These are phyloP conservation scores for Ophiostoma sp. DNA, from an alignment of 2,329 filamentous ascomycete species.

Conservation along the genomic window DNA sequence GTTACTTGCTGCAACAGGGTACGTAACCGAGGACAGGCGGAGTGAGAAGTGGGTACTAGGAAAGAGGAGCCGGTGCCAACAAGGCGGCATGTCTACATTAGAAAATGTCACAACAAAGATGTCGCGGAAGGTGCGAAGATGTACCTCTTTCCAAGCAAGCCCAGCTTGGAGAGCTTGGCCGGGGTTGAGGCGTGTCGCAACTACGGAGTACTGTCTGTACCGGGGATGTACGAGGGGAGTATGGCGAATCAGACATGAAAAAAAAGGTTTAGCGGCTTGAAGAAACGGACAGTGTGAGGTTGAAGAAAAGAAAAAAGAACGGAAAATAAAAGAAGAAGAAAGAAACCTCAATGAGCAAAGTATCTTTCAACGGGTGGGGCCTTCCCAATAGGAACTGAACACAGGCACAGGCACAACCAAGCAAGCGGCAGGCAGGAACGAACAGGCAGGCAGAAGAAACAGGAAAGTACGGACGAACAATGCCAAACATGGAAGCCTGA, in stretches of 20 bases:
- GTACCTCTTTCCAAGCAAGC: background rate
- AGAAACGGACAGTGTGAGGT: background rate
- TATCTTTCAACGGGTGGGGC: background rate
- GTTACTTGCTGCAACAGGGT: slow-evolving; percentile 12
- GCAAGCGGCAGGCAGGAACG: background rate
- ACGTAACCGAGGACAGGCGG: slow-evolving; percentile 23
- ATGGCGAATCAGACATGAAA: background rate
- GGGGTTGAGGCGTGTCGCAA: background rate
- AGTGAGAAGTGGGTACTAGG: slow-evolving; percentile 19
- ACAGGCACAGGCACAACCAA: background rate
- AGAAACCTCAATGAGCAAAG: background rate
- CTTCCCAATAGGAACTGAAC: background rate
- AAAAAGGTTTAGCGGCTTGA: background rate
- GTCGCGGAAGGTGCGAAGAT: background rate
- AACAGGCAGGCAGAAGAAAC: background rate
- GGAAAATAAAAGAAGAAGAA: background rate
- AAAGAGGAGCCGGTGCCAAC: slow-evolving; percentile 13
- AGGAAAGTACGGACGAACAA: background rate
- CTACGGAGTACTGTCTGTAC: too few species aligned
- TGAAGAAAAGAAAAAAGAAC: background rate
- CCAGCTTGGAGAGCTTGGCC: background rate
- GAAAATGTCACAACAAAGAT: background rate
- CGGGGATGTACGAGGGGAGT: background rate
- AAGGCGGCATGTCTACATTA: background rate
- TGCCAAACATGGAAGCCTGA: background rate